Evolutionary conservation across 1,284 basidiomycete species (phyloP), one percentile per base, ranked within the genome.

Genomic region (Inonotus hispidus): DNA sequence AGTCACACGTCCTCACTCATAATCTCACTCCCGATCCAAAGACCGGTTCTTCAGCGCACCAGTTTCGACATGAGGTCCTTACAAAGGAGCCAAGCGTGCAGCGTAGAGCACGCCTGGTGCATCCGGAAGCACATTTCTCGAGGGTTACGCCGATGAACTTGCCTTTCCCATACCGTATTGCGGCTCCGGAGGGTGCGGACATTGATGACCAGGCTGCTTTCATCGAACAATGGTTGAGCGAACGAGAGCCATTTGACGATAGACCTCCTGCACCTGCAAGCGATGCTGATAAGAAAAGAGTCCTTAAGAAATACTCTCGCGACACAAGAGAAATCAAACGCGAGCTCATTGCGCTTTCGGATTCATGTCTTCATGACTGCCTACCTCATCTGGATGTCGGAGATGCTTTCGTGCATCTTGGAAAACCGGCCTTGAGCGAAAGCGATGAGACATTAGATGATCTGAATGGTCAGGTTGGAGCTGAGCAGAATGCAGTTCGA

Each of bases 351-450:
- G 87, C 81, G 11, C 67, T 90, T 13, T 87, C 92, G 0, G 80
- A 84, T 56, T 79, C 80, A 2, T 85, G 87, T 6, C 70, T 92
- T 49, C 72, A 79, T 16, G 93, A 94, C 63, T 90, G 87, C 68
- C 71, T 98, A 13, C 95, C 96, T 0, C 84, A 89, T 62, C 79
- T 99, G 38, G 90, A 95, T 61, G 84, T 95, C 1, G 95, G 94
- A 8, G 91, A 97, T 69, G 84, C 89, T 0, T 84, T 90, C 66
- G 76, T 78, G 0, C 69, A 82, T 37, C 75, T 93, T 10, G 84
- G 87, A 29, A 70, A 71, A 0, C 85, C 88, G 0, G 71, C 79
- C 16, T 72, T 92, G 47, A 69, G 65, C 3, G 64, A 66, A 14
- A 47, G 73, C 1, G 68, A 63, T 41, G 63, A 64, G 21, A 43